These are phyloP conservation scores for Dictyostelium firmibasis DNA, from an alignment of 78 protist genomes.

Conservation along the genomic window DNA sequence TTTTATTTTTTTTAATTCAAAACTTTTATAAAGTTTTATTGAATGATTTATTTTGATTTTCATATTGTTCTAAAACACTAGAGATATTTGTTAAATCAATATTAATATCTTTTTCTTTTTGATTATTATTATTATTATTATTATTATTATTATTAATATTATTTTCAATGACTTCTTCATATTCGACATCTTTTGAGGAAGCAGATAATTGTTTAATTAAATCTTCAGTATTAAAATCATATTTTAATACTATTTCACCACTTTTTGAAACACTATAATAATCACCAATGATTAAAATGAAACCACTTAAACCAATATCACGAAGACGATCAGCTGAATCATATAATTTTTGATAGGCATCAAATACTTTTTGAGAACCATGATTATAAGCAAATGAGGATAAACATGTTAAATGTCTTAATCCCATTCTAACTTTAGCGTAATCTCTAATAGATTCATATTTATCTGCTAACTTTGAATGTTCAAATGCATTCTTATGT, in stretches of 20 bases:
- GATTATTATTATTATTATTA: not conserved
- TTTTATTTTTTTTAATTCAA: not conserved
- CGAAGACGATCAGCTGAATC: slow-evolving; percentile 46
- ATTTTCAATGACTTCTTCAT: not conserved
- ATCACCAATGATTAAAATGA: slow-evolving; percentile 32
- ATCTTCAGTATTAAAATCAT: slow-evolving; percentile 43
- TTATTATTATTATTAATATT: not conserved
- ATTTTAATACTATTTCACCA: slow-evolving; percentile 42
- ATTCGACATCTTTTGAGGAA: not conserved
- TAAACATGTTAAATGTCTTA: slow-evolving; percentile 18
- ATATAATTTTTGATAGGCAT: slow-evolving; percentile 46
- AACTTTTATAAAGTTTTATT: not conserved
- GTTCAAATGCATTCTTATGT: not conserved
- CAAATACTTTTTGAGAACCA: slow-evolving; percentile 17
- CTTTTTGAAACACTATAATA: slow-evolving; percentile 30
- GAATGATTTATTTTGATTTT: not conserved
- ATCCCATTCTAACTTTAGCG: slow-evolving; percentile 63
- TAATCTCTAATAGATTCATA: slow-evolving; percentile 48
- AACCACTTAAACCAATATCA: slow-evolving; percentile 39
- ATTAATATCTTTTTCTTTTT: not conserved
- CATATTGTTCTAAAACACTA: not conserved
- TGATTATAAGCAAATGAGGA: not conserved
- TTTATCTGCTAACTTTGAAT: not conserved
- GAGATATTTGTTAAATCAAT: not conserved
- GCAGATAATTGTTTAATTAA: slow-evolving; percentile 40